These are phyloP conservation scores for Isoetes taiwanensis DNA, from an alignment of 75 land plant species.

Conservation along the genomic window DNA sequence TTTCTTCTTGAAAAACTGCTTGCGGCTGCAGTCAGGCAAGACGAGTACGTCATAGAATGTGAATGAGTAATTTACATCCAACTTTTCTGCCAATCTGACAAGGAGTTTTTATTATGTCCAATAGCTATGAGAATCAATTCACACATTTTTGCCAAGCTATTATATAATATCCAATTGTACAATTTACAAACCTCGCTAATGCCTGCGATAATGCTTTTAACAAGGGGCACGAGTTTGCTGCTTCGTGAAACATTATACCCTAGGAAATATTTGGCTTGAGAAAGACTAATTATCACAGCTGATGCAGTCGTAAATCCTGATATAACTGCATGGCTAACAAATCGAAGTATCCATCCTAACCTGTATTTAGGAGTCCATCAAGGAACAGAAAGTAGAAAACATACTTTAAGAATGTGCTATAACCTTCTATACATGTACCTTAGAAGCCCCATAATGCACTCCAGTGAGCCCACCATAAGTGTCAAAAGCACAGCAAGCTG, in stretches of 20 bases:
- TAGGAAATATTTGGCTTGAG: constrained; percentile 83
- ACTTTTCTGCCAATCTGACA: too few relatives aligned
- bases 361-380: constrained; percentile 16
- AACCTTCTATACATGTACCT: constrained; percentile 28
- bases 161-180: not conserved
- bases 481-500: constrained; percentile 85
- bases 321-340: constrained; percentile 89
- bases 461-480: constrained; percentile 82
- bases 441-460: constrained; percentile 74
- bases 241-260: constrained; percentile 58
- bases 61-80: not conserved
- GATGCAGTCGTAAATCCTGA: constrained; percentile 96
- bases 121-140: not conserved
- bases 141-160: not conserved
- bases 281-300: constrained; percentile 78
- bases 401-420: not conserved
- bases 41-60: not conserved
- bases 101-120: too few relatives aligned
- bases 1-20: too few relatives aligned
- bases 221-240: constrained; percentile 67
- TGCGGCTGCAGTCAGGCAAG: not conserved
- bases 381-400: not conserved
- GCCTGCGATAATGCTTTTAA: constrained; percentile 62
- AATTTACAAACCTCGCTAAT: constrained; percentile 14
- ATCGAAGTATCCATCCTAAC: constrained; percentile 95